Evolutionary conservation across 2,329 filamentous ascomycete species (phyloP), one percentile per base, ranked within the genome.

Genomic region (Neoascochyta sp.): DNA sequence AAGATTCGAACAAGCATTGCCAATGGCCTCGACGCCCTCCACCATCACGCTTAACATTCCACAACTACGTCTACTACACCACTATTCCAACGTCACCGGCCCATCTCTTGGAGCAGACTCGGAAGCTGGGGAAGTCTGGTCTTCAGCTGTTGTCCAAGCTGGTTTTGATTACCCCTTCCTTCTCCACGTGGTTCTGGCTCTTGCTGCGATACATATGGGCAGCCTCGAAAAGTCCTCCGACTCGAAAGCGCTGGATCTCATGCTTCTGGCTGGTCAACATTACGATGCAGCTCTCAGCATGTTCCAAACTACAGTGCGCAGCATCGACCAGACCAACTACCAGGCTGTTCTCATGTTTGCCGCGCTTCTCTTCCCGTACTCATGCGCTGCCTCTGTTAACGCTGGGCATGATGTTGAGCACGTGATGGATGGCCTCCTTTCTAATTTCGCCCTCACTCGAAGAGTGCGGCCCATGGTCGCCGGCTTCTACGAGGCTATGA

Each of bases 191-290:
- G 49, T 69, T 8, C 52, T 70, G 4, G 66, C 67, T 4, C 44
- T 71, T 7, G 58, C 66, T 5, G 66, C 68, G 6, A 50, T 71
- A 12, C 68, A 71, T 31, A 41, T 68, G 9, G 63, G 62, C 12
- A 60, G 62, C 11, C 30, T 63, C 6, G 53, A 63, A 27, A 32
- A 19, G 5, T 28, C 23, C 11, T 28, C 23, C 11, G 24, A 13
- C 10, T 27, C 36, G 17, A 26, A 24, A 12, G 28, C 23, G n/a
- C 6, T 27, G 9, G 39, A 44, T 4, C 53, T 51, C 22, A 26
- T 43, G 7, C 24, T 36, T 7, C 36, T 52, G 24, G 49, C 48
- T n/a, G 41, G 45, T 8, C 32, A 26, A 25, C 42, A 56, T 24
- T 46, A 53, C 15, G 45, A 52, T 16, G 36, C 38, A 18, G 49